Evolutionary conservation across 352 stramenopile genomes (phyloP), one percentile per base, ranked within the genome.

Genomic region (Phytophthora sp.): DNA sequence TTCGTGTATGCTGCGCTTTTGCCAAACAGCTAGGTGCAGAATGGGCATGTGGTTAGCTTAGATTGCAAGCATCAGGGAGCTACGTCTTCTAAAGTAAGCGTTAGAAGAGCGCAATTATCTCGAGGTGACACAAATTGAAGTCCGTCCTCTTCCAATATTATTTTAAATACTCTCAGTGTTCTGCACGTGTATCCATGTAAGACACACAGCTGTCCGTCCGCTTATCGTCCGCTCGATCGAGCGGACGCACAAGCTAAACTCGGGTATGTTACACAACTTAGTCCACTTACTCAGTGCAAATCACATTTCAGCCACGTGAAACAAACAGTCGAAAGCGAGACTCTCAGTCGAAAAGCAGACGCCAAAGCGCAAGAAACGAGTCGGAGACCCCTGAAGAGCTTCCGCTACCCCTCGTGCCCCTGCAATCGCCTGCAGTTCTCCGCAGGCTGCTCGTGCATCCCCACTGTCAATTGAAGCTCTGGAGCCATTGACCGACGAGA

Each of bases 271-370:
- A 65, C 57, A 52, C 56, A 24, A 35, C 56, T 64, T 12, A 6
- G 55, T 68, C 59, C 59, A 68, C 50, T 67, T 51, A 62, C 51
- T 62, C 2, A 67, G 45, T 29, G 35, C 45, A 52, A 69, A 38
- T 69, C 4, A 16, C 7, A 27, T 38, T 61, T 61, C 44, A 12
- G 49, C 50, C 44, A 35, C 12, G 51, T 63, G 61, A 64, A 69
- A 69, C 62, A 64, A 69, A 69, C 62, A 69, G 62, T 56, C 60
- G 51, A 61, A n/a, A 55, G 55, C 50, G 49, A 45, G 46, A 49
- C 63, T 60, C 44, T 57, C 66, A 69, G 42, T 71, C 61, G 41
- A 70, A 74, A 70, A 74, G 66, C 66, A 71, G 66, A 66, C 66
- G 30, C 60, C 49, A 42, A 70, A 41, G 35, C 49, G 35, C 44